These are phyloP conservation scores for Exidia glandulosa DNA, from an alignment of 768 basidiomycete genomes.

Conservation along the genomic window DNA sequence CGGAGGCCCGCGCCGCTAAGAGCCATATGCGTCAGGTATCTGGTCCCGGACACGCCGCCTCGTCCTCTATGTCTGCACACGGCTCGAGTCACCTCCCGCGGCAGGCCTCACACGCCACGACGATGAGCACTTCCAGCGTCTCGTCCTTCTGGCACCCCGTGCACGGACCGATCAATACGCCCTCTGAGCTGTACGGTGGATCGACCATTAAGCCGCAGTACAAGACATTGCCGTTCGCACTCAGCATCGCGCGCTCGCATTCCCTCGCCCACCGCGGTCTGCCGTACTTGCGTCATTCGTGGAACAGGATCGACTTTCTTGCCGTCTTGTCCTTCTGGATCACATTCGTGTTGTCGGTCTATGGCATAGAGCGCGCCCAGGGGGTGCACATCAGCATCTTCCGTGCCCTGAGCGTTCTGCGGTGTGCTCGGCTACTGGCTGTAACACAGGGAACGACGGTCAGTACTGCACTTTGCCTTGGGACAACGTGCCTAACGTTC, in stretches of 20 bases:
- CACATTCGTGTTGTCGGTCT: conserved; percentile 57
- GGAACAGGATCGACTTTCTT: conserved; percentile 82
- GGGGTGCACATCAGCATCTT: conserved; percentile 73
- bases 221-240: conserved; percentile 42
- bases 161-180: not conserved
- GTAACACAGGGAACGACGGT: conserved; percentile 90
- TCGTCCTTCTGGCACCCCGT: not conserved
- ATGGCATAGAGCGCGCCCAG: conserved; percentile 52
- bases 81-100: not conserved
- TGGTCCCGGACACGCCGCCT: not conserved
- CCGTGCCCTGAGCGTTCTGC: conserved; percentile 75
- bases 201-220: not conserved
- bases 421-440: conserved; percentile 71
- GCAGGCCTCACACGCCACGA: not conserved
- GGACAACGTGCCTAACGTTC: not conserved
- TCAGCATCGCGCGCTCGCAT: conserved; percentile 49
- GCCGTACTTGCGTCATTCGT: conserved; percentile 86
- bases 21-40: not conserved
- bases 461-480: conserved; percentile 18
- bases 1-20: not conserved
- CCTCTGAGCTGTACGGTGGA: not conserved
- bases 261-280: conserved; percentile 48
- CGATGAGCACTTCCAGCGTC: not conserved
- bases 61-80: not conserved
- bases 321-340: conserved; percentile 86